Evolutionary conservation across 768 basidiomycete species (phyloP).

Genomic region (Psilocybe tampanensis): DNA sequence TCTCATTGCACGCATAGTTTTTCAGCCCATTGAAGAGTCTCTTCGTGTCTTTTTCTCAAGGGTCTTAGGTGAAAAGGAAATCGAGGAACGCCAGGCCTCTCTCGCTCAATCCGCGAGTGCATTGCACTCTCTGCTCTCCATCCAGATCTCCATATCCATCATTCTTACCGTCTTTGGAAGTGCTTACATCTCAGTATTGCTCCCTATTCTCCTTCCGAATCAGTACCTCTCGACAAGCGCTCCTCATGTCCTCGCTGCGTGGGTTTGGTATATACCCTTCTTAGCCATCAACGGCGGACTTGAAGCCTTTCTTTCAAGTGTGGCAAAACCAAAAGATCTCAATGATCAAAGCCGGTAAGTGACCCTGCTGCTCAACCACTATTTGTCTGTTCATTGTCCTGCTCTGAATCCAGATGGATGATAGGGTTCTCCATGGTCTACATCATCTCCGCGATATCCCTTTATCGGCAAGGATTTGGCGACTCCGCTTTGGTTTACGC

Average conservation of each 20-base stretch:
- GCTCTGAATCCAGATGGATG: conserved; percentile 60
- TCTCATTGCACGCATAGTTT: conserved; percentile 86
- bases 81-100: conserved; percentile 5
- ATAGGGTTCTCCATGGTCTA: conserved; percentile 73
- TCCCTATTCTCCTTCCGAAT: conserved; percentile 70
- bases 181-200: conserved; percentile 69
- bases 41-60: conserved; percentile 88
- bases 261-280: conserved; percentile 88
- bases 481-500: conserved; percentile 77
- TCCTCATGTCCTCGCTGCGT: conserved; percentile 72
- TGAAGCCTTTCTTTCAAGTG: conserved; percentile 88
- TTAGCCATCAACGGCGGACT: conserved; percentile 89
- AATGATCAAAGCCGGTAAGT: conserved; percentile 64
- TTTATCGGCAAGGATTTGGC: conserved; percentile 53
- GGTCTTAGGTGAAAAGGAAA: conserved; percentile 33
- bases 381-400: conserved; percentile 5
- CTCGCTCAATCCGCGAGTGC: conserved; percentile 49
- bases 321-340: conserved; percentile 69
- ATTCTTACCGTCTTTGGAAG: conserved; percentile 77
- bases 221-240: conserved; percentile 80
- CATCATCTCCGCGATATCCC: conserved; percentile 49
- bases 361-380: not conserved
- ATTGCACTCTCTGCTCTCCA: conserved; percentile 61
- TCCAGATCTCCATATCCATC: conserved; percentile 67
- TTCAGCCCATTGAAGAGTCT: conserved; percentile 96